These are phyloP conservation scores for Gloeophyllum trabeum DNA, from an alignment of 768 basidiomycete species.

Conservation along the genomic window DNA sequence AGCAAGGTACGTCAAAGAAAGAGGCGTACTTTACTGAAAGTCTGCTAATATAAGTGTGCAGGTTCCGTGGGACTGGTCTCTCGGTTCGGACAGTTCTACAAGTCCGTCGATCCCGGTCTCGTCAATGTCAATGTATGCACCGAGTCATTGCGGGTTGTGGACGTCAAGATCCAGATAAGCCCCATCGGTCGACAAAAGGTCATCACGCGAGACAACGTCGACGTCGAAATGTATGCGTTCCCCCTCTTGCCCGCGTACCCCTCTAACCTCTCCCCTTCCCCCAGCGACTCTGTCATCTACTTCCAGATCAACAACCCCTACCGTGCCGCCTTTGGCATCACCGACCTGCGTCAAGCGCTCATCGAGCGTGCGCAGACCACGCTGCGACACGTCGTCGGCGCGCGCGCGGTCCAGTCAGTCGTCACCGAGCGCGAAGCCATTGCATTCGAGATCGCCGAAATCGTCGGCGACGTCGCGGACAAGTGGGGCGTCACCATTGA, in stretches of 20 bases:
- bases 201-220: slow-evolving; percentile 94
- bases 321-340: slow-evolving; percentile 90
- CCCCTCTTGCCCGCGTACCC: too few relatives aligned
- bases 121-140: slow-evolving; percentile 92
- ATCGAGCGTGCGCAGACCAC: slow-evolving; percentile 88
- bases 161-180: slow-evolving; percentile 94
- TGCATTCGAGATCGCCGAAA: slow-evolving; percentile 93
- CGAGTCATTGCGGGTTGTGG: slow-evolving; percentile 75
- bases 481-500: slow-evolving; percentile 98
- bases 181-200: slow-evolving; percentile 80
- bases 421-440: slow-evolving; percentile 97
- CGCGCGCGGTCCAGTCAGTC: slow-evolving; percentile 88
- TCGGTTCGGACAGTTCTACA: slow-evolving; percentile 94
- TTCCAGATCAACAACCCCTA: slow-evolving; percentile 88
- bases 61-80: slow-evolving; percentile 87
- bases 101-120: slow-evolving; percentile 87
- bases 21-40: too few relatives aligned
- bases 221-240: slow-evolving; percentile 73
- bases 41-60: too few relatives aligned
- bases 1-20: slow-evolving; percentile 75
- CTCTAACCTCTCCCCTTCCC: background rate
- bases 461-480: slow-evolving; percentile 84
- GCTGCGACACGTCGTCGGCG: slow-evolving; percentile 93
- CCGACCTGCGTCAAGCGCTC: slow-evolving; percentile 77
- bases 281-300: slow-evolving; percentile 85